Conservation (phyloP, 176 grass and related monocot species). For the Carex kokanica region DNA sequence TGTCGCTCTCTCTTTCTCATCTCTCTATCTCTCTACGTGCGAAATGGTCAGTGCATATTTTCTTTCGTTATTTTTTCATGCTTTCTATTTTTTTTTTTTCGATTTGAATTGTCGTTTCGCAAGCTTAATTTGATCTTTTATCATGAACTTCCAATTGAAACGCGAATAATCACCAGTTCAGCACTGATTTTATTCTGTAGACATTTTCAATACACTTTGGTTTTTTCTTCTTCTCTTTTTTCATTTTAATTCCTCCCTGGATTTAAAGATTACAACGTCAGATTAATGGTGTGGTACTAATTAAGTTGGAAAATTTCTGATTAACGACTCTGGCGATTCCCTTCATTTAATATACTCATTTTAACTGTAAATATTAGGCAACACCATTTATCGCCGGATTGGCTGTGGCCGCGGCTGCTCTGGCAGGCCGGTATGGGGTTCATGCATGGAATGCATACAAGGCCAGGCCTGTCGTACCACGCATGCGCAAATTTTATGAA, state of each 20-base stretch:
- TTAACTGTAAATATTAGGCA: constrained; percentile 35
- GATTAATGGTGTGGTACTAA: background rate
- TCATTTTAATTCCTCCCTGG: background rate
- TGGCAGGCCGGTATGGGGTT: constrained; percentile 60
- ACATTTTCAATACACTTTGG: background rate
- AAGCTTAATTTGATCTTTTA: background rate
- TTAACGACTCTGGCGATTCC: background rate
- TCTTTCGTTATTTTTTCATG: background rate
- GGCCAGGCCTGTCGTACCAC: constrained; percentile 65
- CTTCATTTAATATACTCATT: constrained; percentile 14
- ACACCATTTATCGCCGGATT: constrained; percentile 72
- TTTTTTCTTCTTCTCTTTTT: background rate
- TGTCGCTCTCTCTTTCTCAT: background rate
- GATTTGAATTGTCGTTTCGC: background rate
- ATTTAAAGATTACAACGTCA: background rate
- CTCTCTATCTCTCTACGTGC: no score
- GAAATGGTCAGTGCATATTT: constrained; percentile 19
- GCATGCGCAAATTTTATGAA: constrained; percentile 96
- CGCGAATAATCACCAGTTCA: background rate
- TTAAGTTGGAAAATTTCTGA: background rate
- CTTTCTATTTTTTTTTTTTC: background rate
- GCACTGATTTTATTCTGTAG: background rate
- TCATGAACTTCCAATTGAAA: background rate
- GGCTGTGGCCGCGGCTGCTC: constrained; percentile 67
- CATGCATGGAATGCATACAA: constrained; percentile 94